Evolutionary conservation across 1,139 yeast genomes (phyloP).

Genomic region (Kodamaea derodonti): DNA sequence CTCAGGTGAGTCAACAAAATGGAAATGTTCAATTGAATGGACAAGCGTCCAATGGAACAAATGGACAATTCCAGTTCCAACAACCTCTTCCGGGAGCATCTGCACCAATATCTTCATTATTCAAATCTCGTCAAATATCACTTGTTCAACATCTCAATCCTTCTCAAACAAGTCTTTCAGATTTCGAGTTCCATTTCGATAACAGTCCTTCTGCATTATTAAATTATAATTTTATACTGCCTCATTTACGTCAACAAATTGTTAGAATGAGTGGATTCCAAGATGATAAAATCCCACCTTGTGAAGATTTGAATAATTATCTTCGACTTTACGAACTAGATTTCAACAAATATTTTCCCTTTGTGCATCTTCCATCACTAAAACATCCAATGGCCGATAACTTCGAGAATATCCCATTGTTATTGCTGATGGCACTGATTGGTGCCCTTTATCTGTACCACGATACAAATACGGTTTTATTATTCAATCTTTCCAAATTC

Average conservation of each 20-base stretch:
- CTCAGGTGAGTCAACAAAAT: background rate
- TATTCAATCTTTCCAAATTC: slow-evolving; percentile 75
- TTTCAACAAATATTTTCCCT: slow-evolving; percentile 78
- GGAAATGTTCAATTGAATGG: background rate
- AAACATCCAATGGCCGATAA: slow-evolving; percentile 51
- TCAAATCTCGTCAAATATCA: slow-evolving; percentile 59
- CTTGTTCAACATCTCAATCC: slow-evolving; percentile 41
- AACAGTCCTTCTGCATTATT: slow-evolving; percentile 1
- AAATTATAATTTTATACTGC: slow-evolving; percentile 35
- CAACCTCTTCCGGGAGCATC: background rate
- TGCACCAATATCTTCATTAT: slow-evolving; percentile 41
- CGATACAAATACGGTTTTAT: slow-evolving; percentile 67
- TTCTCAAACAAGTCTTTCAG: slow-evolving; percentile 8
- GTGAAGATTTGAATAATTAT: slow-evolving; percentile 71
- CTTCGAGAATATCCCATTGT: slow-evolving; percentile 66
- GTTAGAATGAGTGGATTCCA: slow-evolving; percentile 47
- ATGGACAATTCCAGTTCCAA: background rate
- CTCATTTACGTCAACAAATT: slow-evolving; percentile 51
- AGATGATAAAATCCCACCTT: slow-evolving; percentile 64
- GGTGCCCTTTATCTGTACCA: slow-evolving; percentile 88
- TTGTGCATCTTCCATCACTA: slow-evolving; percentile 72
- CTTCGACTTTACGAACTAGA: slow-evolving; percentile 67
- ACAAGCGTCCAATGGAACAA: background rate
- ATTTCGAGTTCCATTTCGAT: slow-evolving; percentile 13
- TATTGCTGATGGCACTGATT: slow-evolving; percentile 81